These are phyloP conservation scores for Colletotrichum zoysiae DNA, from an alignment of 2,329 filamentous ascomycete species.

Conservation along the genomic window DNA sequence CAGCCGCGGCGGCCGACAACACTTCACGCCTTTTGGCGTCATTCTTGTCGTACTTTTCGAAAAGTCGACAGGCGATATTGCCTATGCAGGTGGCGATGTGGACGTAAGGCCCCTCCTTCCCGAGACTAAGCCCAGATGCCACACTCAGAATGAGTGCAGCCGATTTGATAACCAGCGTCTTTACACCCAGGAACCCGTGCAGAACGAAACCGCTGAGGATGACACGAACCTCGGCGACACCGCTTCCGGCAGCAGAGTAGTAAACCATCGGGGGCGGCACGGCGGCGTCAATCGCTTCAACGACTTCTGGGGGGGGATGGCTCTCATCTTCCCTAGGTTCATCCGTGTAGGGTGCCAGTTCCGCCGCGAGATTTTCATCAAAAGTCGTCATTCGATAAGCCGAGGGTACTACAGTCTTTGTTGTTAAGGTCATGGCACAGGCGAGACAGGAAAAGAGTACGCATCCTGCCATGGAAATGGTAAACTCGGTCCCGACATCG, in stretches of 20 bases:
- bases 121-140: slow-evolving; percentile 90
- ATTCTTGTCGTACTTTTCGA: slow-evolving; percentile 92
- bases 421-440: slow-evolving; percentile 85
- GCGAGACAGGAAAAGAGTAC: slow-evolving; percentile 77
- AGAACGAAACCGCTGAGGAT: slow-evolving; percentile 98
- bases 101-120: slow-evolving; percentile 97
- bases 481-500: slow-evolving; percentile 78
- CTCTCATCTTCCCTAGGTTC: slow-evolving; percentile 60
- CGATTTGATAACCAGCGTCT: slow-evolving; percentile 88
- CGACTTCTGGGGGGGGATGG: slow-evolving; percentile 56
- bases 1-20: slow-evolving; percentile 90
- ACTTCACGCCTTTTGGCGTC: slow-evolving; percentile 95
- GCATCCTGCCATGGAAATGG: slow-evolving; percentile 79
- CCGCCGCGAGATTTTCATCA: slow-evolving; percentile 90
- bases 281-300: slow-evolving; percentile 51
- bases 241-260: slow-evolving; percentile 95
- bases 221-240: slow-evolving; percentile 96
- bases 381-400: slow-evolving; percentile 87
- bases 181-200: slow-evolving; percentile 92
- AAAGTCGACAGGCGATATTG: slow-evolving; percentile 95
- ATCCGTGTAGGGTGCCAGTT: slow-evolving; percentile 47
- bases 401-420: slow-evolving; percentile 95
- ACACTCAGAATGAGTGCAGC: slow-evolving; percentile 87
- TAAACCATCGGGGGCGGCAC: slow-evolving; percentile 82
- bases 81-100: slow-evolving; percentile 96